Evolutionary conservation across 2,329 filamentous ascomycete genomes (phyloP), one percentile per base, ranked within the genome.

Genomic region (Botrytis medusae): DNA sequence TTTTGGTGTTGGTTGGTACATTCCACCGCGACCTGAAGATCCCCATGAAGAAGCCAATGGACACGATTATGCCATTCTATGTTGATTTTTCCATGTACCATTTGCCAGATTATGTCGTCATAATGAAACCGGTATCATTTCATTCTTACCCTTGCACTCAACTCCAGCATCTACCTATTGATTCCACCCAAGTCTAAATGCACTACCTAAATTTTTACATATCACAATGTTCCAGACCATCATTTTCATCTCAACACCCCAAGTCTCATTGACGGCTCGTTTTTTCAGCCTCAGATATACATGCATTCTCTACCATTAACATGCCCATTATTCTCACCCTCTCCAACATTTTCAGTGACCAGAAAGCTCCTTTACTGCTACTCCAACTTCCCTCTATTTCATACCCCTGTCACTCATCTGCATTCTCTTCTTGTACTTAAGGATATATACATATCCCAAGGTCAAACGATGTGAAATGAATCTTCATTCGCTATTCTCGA

Each of bases 41-140:
- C 37, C 9, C 40, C 37, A 59, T 57, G 46, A 51, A 40, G 48
- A 68, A 57, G 46, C 48, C 51, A 69, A 69, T 42, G 48, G 48
- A 69, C n/a, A 57, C n/a, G 18, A 69, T 69, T 32, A 69, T 57
- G n/a, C 65, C 37, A 44, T 57, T n/a, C 65, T 37, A 32, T 57
- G 48, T 32, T 57, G n/a, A 57, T 42, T 10, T 57, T 57, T 14
- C 22, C 10, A 25, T 57, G 22, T 54, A 67, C n/a, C 37, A 8
- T 57, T 57, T 68, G 40, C 64, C 34, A 42, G 65, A 57, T 51
- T 29, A 25, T 20, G 29, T 57, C 6, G 54, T 57, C 22, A 57
- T n/a, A 42, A 42, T 32, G 40, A n/a, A 42, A 57, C 18, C n/a
- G 16, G 18, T 42, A 20, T 57, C n/a, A 42, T 57, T 57, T 32